These are phyloP conservation scores for Fraxinus excelsior DNA, from an alignment of 257 asterid species.

Conservation along the genomic window DNA sequence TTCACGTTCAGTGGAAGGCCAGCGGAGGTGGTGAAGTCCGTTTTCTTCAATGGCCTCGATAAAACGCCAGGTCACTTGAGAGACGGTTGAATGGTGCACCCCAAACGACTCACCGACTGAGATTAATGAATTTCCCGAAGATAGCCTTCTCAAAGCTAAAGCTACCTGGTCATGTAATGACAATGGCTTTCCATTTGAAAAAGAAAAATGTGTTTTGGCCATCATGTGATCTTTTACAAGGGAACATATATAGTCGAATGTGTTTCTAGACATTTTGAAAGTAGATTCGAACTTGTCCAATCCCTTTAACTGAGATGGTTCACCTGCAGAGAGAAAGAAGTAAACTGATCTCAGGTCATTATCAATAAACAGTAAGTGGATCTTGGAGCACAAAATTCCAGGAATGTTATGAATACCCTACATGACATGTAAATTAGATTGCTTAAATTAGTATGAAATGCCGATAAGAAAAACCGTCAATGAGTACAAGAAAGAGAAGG, in stretches of 20 bases:
- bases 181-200: constrained; percentile 65
- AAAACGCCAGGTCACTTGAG: constrained; percentile 91
- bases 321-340: constrained; percentile 40
- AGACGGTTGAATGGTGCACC: constrained; percentile 77
- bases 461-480: not conserved
- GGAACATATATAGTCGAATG: constrained; percentile 71
- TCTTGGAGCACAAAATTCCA: not conserved
- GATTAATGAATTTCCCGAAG: constrained; percentile 72
- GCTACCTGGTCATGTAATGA: constrained; percentile 78
- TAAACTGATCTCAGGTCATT: not conserved
- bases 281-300: constrained; percentile 50
- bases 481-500: not conserved
- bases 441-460: not conserved
- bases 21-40: constrained; percentile 62
- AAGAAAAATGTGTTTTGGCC: constrained; percentile 58
- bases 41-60: constrained; percentile 78
- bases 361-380: not conserved
- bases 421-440: not conserved
- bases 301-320: constrained; percentile 43
- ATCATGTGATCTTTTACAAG: constrained; percentile 72
- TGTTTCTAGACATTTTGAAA: constrained; percentile 63
- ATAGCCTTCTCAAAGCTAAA: constrained; percentile 65
- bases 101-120: constrained; percentile 75
- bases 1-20: constrained; percentile 67
- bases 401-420: not conserved